phyloP scores from a whole-genome alignment of 2,329 filamentous ascomycete species.

The Apiospora malaysiana region DNA sequence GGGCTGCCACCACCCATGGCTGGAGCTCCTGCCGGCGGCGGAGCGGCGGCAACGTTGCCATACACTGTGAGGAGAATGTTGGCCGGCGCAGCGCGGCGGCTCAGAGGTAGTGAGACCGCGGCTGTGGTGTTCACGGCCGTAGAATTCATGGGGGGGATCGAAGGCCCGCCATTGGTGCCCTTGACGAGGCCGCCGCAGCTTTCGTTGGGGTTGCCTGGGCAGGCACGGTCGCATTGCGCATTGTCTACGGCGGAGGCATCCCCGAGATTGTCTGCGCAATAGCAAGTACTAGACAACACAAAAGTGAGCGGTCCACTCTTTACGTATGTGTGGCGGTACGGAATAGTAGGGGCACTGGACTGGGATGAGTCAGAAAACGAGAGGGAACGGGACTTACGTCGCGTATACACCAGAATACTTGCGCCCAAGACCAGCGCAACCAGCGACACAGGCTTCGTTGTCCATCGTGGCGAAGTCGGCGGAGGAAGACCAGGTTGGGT shows the following conservation, averaged over 20 bases:
- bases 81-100: constrained; percentile 36
- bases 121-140: constrained; percentile 5
- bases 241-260: constrained; percentile 45
- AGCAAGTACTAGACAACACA: constrained; percentile 43
- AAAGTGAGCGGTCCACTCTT: neutral
- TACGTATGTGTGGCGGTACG: neutral
- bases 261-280: constrained; percentile 50
- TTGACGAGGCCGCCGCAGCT: constrained; percentile 48
- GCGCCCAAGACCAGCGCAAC: constrained; percentile 40
- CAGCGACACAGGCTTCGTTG: constrained; percentile 44
- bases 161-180: neutral
- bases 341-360: neutral
- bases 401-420: constrained; percentile 48
- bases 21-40: constrained; percentile 41
- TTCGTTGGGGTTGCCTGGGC: constrained; percentile 47
- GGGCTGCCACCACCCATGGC: constrained; percentile 37
- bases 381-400: constrained; percentile 31
- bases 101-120: neutral
- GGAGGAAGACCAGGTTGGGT: constrained; percentile 42
- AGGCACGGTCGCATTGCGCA: constrained; percentile 44
- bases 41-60: constrained; percentile 41
- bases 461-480: constrained; percentile 45
- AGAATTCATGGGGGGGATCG: constrained; percentile 24
- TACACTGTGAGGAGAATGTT: constrained; percentile 51
- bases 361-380: neutral